These are phyloP conservation scores for Solanum gandarillasii DNA, from an alignment of 257 asterid species.

Conservation along the genomic window DNA sequence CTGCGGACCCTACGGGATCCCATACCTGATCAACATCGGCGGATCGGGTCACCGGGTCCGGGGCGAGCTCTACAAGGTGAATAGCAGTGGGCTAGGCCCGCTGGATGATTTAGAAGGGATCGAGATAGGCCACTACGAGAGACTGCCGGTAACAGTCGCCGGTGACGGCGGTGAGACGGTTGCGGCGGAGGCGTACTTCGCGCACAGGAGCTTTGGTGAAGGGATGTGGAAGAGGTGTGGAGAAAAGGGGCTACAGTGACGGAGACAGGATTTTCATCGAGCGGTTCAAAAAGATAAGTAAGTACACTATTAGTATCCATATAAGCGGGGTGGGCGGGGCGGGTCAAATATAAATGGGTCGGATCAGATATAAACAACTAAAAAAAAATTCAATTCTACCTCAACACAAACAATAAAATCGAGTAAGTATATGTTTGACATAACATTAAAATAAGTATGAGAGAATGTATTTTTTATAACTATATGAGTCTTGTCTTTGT, in stretches of 20 bases:
- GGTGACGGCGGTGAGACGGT: conserved; percentile 11
- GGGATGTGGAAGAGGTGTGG: conserved; percentile 58
- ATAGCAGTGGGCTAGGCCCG: conserved; percentile 20
- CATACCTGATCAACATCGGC: conserved; percentile 9
- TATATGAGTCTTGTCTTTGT: too few relatives aligned
- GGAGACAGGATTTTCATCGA: too few relatives aligned
- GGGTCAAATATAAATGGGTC: too few relatives aligned
- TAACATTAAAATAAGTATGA: too few relatives aligned
- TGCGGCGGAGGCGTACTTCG: conserved; percentile 51
- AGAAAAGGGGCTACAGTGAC: conserved; percentile 17
- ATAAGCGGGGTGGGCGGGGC: too few relatives aligned
- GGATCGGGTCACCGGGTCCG: not conserved
- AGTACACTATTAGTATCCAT: too few relatives aligned
- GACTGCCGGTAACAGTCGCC: conserved; percentile 21
- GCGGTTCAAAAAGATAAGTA: too few relatives aligned
- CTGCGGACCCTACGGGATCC: conserved; percentile 66
- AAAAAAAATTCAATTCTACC: too few relatives aligned
- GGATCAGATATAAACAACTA: too few relatives aligned
- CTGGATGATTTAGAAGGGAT: conserved; percentile 65
- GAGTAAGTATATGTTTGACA: too few relatives aligned
- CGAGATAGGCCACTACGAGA: conserved; percentile 46
- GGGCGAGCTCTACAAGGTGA: conserved; percentile 58
- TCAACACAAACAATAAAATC: too few relatives aligned
- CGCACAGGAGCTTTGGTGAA: conserved; percentile 48
- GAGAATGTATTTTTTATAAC: too few relatives aligned